A percentile compares a stretch with the other conserved stretches of the same genome.
These are phyloP conservation scores for Ogataea ramenticola DNA, from an alignment of 805 yeast species.

Conservation along the genomic window DNA sequence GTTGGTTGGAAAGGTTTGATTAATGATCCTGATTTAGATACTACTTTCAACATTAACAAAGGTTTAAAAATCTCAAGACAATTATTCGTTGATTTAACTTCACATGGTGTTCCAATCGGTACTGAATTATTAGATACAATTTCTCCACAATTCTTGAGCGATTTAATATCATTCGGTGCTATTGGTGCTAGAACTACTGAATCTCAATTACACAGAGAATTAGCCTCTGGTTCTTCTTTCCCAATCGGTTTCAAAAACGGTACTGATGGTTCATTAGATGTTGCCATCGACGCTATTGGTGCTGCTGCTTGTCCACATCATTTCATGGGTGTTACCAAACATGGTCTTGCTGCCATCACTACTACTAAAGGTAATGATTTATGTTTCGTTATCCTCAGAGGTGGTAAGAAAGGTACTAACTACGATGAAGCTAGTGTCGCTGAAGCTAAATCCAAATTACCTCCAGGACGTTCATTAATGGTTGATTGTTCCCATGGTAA, in stretches of 20 bases:
- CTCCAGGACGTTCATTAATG: conserved; percentile 59
- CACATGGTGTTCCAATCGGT: conserved; percentile 76
- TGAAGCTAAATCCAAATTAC: conserved; percentile 54
- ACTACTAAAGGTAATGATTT: conserved; percentile 92
- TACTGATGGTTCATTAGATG: conserved; percentile 92
- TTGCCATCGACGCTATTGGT: conserved; percentile 88
- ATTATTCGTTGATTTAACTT: conserved; percentile 77
- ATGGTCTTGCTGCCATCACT: conserved; percentile 93
- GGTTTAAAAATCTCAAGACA: conserved; percentile 87
- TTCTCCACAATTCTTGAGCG: conserved; percentile 92
- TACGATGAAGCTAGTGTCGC: conserved; percentile 70
- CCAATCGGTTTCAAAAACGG: conserved; percentile 98
- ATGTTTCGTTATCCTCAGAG: conserved; percentile 87
- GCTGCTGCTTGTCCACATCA: conserved; percentile 93
- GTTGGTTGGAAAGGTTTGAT: conserved; percentile 99
- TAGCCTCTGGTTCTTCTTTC: conserved; percentile 94
- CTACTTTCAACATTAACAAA: conserved; percentile 87
- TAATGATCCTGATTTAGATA: conserved; percentile 94
- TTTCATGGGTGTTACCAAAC: conserved; percentile 90
- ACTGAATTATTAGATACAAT: conserved; percentile 98
- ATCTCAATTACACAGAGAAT: conserved; percentile 94
- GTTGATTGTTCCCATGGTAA: conserved; percentile 97
- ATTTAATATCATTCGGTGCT: conserved; percentile 92
- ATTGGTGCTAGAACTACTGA: conserved; percentile 99
- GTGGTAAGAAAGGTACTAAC: conserved; percentile 92